Evolutionary conservation across 2,329 filamentous ascomycete species (phyloP).

Genomic region (Venturia oleaginea): DNA sequence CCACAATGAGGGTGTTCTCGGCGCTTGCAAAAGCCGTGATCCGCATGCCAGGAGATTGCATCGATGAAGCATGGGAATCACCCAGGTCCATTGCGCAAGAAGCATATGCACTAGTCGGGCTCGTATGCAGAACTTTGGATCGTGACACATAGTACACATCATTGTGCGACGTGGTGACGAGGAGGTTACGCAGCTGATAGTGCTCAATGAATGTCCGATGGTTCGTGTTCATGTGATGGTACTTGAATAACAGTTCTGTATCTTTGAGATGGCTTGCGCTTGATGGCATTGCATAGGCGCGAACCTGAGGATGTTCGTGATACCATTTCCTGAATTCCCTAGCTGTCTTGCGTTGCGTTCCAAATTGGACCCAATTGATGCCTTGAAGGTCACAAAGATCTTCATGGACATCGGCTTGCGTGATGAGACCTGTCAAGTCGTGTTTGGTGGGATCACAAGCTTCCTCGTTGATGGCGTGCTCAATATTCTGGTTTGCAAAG

Average conservation of each 20-base stretch:
- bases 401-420: neutral
- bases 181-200: conserved; percentile 50
- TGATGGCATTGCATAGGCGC: conserved; percentile 5
- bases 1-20: conserved; percentile 40
- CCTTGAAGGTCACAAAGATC: conserved; percentile 29
- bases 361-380: conserved; percentile 28
- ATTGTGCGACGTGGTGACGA: conserved; percentile 45
- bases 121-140: conserved; percentile 40
- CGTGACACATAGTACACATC: conserved; percentile 46
- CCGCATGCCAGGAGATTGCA: conserved; percentile 31
- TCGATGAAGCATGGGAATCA: conserved; percentile 19
- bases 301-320: conserved; percentile 20
- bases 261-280: conserved; percentile 22
- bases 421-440: neutral
- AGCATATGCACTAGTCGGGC: conserved; percentile 34
- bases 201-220: conserved; percentile 42
- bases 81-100: conserved; percentile 40
- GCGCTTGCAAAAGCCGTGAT: conserved; percentile 46
- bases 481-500: neutral
- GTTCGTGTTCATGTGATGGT: conserved; percentile 39
- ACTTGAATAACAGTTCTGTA: conserved; percentile 39
- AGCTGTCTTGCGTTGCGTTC: conserved; percentile 22
- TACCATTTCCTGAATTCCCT: conserved; percentile 17
- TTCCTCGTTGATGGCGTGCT: neutral
- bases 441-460: neutral